Evolutionary conservation across 805 yeast species (phyloP).

Genomic region (Nakazawaea laoshanensis): DNA sequence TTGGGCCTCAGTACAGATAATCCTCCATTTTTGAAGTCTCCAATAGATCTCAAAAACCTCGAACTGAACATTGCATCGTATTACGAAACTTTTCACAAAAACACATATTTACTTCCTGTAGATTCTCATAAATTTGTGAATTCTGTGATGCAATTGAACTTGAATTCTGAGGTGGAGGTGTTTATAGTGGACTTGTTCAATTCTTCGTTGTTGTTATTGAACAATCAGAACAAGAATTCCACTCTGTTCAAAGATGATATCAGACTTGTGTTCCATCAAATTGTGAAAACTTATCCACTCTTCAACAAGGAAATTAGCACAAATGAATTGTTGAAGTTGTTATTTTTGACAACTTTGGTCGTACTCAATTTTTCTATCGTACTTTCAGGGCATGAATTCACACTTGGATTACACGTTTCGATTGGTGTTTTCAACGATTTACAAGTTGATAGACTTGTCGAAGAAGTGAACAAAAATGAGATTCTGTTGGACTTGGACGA

Average conservation of each 20-base stretch:
- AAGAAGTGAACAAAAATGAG: constrained; percentile 12
- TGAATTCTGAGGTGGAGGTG: constrained; percentile 21
- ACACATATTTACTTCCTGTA: constrained; percentile 37
- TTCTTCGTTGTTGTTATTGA: constrained; percentile 29
- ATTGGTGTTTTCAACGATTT: constrained; percentile 51
- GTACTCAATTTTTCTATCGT: constrained; percentile 48
- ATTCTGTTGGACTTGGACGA: constrained; percentile 6
- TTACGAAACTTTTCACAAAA: constrained; percentile 32
- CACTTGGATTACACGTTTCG: constrained; percentile 47
- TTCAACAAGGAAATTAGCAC: constrained; percentile 18
- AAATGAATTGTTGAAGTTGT: constrained; percentile 18
- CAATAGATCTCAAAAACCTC: constrained; percentile 16
- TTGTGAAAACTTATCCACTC: constrained; percentile 28
- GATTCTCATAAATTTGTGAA: constrained; percentile 19
- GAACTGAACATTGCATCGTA: constrained; percentile 30
- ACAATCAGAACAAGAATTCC: constrained; percentile 15
- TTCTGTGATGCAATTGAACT: constrained; percentile 15
- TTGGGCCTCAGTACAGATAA: constrained; percentile 10
- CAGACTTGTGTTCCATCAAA: constrained; percentile 24
- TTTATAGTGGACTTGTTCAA: constrained; percentile 31
- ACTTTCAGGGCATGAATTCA: constrained; percentile 51
- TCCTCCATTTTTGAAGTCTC: constrained; percentile 14
- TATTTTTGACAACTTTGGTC: constrained; percentile 29
- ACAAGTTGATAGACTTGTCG: constrained; percentile 34
- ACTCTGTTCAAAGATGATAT: constrained; percentile 23